These are phyloP conservation scores for Apiotrichum sp. DNA, from an alignment of 1,284 basidiomycete species.

Conservation along the genomic window DNA sequence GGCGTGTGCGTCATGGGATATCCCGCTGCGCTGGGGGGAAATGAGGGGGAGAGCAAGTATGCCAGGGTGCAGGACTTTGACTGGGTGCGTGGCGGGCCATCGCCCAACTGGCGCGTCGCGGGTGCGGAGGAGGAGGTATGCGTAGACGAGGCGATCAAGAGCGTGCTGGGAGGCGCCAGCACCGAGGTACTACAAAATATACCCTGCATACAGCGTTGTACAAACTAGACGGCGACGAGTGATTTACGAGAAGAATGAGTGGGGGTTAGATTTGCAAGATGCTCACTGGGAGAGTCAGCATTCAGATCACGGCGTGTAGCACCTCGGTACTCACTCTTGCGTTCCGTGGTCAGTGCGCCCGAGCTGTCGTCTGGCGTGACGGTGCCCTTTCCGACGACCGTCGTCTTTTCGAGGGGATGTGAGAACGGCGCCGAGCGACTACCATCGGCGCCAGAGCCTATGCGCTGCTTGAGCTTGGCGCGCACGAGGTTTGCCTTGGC, in stretches of 20 bases:
- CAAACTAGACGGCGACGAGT: background rate
- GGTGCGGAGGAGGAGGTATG: background rate
- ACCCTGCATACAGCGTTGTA: constrained; percentile 8
- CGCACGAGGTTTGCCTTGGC: constrained; percentile 23
- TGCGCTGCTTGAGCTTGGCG: constrained; percentile 15
- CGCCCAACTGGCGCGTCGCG: constrained; percentile 62
- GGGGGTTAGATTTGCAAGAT: constrained; percentile 10
- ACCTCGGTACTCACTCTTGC: background rate
- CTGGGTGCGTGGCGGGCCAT: constrained; percentile 63
- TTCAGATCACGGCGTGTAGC: no score
- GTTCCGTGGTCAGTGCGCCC: background rate
- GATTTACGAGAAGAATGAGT: background rate
- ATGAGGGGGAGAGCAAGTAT: constrained; percentile 34
- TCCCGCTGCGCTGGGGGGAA: constrained; percentile 39
- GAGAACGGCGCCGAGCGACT: constrained; percentile 20
- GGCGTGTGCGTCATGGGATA: constrained; percentile 58
- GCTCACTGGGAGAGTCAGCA: constrained; percentile 6
- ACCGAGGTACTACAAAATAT: background rate
- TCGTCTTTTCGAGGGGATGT: background rate
- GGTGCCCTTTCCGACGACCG: constrained; percentile 9
- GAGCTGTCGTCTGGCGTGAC: constrained; percentile 12
- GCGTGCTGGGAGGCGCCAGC: background rate
- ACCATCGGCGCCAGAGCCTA: constrained; percentile 22
- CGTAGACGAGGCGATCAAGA: background rate
- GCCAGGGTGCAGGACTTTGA: constrained; percentile 68